These are phyloP conservation scores for Verticillium isaacii DNA, from an alignment of 2,329 filamentous ascomycete species.

Conservation along the genomic window DNA sequence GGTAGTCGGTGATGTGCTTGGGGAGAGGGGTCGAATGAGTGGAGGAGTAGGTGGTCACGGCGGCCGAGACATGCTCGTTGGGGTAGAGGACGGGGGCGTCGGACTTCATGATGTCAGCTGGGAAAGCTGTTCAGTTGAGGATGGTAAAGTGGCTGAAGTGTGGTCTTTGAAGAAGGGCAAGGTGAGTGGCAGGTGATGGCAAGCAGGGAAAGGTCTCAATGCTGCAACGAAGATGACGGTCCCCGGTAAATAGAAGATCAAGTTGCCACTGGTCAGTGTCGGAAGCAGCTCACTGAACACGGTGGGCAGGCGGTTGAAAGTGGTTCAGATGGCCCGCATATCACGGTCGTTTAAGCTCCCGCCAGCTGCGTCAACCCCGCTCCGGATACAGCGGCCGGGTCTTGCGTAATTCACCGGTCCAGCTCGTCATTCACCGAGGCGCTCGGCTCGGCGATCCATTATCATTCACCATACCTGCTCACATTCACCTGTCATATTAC, in stretches of 20 bases:
- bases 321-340: not conserved
- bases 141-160: no score
- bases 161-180: no score
- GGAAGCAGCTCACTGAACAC: no score
- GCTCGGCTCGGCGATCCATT: not conserved
- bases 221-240: no score
- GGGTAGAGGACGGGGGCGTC: conserved; percentile 34
- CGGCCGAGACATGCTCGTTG: conserved; percentile 32
- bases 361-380: not conserved
- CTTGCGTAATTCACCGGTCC: not conserved
- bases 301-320: no score
- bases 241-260: no score
- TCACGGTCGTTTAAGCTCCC: not conserved
- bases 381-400: not conserved
- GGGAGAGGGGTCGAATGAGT: conserved; percentile 36
- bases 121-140: not conserved
- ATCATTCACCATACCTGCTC: not conserved
- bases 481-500: not conserved
- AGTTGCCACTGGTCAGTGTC: no score
- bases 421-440: not conserved
- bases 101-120: conserved; percentile 29
- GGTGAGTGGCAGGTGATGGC: not conserved
- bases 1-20: conserved; percentile 34
- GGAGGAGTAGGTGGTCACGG: conserved; percentile 37
- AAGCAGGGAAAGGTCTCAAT: no score